Evolutionary conservation across 768 basidiomycete species (phyloP), one percentile per base, ranked within the genome.

Genomic region (Gloeophyllum trabeum): DNA sequence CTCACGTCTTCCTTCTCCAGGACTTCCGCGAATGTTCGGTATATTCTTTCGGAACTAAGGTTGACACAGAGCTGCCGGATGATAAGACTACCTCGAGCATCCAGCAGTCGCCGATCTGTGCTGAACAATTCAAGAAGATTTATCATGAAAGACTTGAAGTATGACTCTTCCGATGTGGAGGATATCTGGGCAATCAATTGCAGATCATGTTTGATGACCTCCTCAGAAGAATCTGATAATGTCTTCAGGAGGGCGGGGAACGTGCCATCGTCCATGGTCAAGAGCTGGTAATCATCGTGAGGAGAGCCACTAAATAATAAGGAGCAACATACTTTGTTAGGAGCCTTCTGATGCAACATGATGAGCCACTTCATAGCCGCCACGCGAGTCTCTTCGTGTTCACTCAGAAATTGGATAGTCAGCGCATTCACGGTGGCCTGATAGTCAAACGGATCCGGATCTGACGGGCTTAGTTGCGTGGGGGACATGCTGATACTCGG

Each of bases 271-370:
- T 97, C 90, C 78, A 94, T 85, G 0, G 90, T 85, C 35, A 98
- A 65, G 47, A 96, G 94, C 93, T 97, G 39, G 14, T 23, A 16
- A 7, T 30, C 28, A 30, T 30, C 10, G 7, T 30, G 28, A 30
- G 28, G 28, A 16, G 10, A 16, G 10, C 10, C 7, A 37, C 36
- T 21, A 7, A 21, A 21, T 12, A 7, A 21, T 4, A 26, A 34
- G 24, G 18, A 26, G 34, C 14, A 37, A 24, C 54, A 36, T 46
- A 85, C 92, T 77, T 94, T 94, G 63, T 83, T 88, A 0, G 96
- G 96, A 10, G 92, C 91, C 55, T 98, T 97, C 58, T 93, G 87
- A 61, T 99, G 96, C 40, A 99, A 64, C 96, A 99, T 99, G 43
- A 96, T 81, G 28, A 99, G 66, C 96, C 96, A 99, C 61, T 94